Evolutionary conservation across 352 stramenopile species (phyloP), one percentile per base, ranked within the genome.

Genomic region (Globisporangium middletonii): DNA sequence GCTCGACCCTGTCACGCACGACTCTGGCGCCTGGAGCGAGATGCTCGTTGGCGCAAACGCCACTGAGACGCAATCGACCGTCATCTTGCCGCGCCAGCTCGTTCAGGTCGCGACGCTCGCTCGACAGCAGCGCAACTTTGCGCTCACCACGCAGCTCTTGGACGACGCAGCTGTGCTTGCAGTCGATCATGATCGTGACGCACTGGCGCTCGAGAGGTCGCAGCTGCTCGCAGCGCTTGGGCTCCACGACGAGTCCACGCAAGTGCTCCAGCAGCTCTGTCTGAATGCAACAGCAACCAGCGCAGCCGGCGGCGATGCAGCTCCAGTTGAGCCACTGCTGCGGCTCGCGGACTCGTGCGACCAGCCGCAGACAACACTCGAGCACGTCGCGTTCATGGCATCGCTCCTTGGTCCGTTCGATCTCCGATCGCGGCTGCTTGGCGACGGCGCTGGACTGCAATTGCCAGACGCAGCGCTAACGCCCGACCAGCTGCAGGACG

Each of bases 51-150:
- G n/a, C 6, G 2, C 13, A 38, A 4, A 12, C 33, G 45, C n/a
- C 11, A 2, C 15, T 27, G 35, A 33, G 48, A 16, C 15, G 9
- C 30, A n/a, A 28, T 4, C 8, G 44, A 44, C 23, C 19, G 64
- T 48, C 11, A n/a, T 26, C 3, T 33, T 8, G 4, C 51, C 23
- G 8, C 19, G 63, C 12, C 54, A 71, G 48, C 49, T 86, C 13
- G 44, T 74, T 12, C 41, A 62, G 33, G 50, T 84, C 57, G 71
- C 77, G 11, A 68, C 58, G 44, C 62, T 88, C 44, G 74, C 80
- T 4, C 69, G 76, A 19, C 80, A 76, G 46, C 80, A 88, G 38
- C 55, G 65, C 60, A 90, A 90, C 53, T 75, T 78, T 41, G 23
- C 44, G 33, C 59, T 86, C 27, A 71, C 70, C 13, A 50, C 49